Evolutionary conservation across 192 early-diverging fungal genomes (phyloP), one percentile per base, ranked within the genome.

Genomic region (Martensiomyces pterosporus): DNA sequence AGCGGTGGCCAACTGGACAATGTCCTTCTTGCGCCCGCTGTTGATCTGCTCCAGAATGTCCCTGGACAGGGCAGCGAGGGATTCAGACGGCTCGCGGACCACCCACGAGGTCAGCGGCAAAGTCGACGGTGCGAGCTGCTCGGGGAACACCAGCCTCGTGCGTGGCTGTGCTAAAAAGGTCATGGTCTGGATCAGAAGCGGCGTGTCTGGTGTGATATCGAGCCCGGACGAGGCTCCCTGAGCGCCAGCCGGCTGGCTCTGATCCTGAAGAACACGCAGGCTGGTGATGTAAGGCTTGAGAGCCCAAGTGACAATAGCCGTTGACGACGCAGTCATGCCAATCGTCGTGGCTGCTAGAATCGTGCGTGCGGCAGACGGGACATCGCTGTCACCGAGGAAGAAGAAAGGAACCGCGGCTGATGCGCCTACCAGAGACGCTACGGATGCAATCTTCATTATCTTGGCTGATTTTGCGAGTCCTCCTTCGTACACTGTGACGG

Each of bases 401-500:
- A 66, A 74, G 12, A 74, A 55, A 13, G 70, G 70, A 3, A 74
- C 43, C 2, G 70, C 70, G 15, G 63, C 63, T 9, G 47, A 43
- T 1, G 63, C 70, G 0, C 70, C 70, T 1, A 74, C 59, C 2
- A 74, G 33, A 1, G 70, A 74, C 0, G 70, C 58, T 1, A 74
- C 52, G 0, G 70, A 74, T 0, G 70, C 70, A 12, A 74, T 46
- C 24, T 74, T 74, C 70, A 74, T 74, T 25, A 74, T 44, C 10
- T 48, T 47, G 21, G 70, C 70, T 0, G 58, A 63, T 18, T 66
- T 66, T 24, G 55, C n/a, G 5, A 74, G 38, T 18, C 54, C 50
- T 9, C 70, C 70, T 21, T 66, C 52, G 39, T 74, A 74, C 9
- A 67, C 34, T 5, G 6, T 32, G 29, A 32, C 29, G 6, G 29